Evolutionary conservation across 371 early-diverging fungal genomes (phyloP).

Genomic region (Mycotypha africana): DNA sequence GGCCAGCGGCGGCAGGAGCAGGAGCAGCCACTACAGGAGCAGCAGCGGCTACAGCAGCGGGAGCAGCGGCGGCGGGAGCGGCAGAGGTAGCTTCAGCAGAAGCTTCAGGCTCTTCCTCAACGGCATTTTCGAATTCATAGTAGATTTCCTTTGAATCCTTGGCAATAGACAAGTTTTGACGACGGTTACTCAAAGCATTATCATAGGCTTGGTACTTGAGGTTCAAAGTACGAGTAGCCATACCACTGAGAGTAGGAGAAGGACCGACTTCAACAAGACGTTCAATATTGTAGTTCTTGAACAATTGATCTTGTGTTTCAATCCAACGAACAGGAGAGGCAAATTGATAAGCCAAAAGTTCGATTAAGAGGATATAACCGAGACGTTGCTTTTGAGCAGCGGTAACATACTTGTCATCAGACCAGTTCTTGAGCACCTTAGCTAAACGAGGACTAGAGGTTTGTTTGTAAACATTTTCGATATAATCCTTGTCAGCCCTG

Average conservation of each 20-base stretch:
- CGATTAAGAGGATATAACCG: slow-evolving; percentile 83
- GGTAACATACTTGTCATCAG: slow-evolving; percentile 60
- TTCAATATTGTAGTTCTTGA: slow-evolving; percentile 76
- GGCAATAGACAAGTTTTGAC: slow-evolving; percentile 81
- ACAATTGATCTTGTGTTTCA: slow-evolving; percentile 93
- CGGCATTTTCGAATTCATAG: slow-evolving; percentile 76
- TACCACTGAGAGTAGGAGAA: slow-evolving; percentile 82
- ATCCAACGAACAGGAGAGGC: slow-evolving; percentile 96
- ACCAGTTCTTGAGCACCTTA: slow-evolving; percentile 82
- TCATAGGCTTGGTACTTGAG: slow-evolving; percentile 96
- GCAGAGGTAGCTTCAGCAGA: slow-evolving; percentile 41
- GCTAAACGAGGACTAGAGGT: slow-evolving; percentile 71
- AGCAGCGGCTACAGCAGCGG: slow-evolving; percentile 50
- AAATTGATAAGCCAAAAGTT: slow-evolving; percentile 93
- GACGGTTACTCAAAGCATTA: slow-evolving; percentile 86
- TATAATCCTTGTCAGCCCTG: slow-evolving; percentile 73
- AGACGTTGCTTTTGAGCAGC: slow-evolving; percentile 81
- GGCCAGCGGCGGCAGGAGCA: slow-evolving; percentile 29
- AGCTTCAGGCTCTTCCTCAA: slow-evolving; percentile 39
- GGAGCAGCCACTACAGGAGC: slow-evolving; percentile 19
- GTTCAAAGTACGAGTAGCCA: slow-evolving; percentile 94
- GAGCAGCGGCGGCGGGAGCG: slow-evolving; percentile 45
- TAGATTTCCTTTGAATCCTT: slow-evolving; percentile 92
- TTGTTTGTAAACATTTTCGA: slow-evolving; percentile 67
- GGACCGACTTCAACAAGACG: slow-evolving; percentile 93